Percentiles rank a stretch among this genome's conserved stretches.
phyloP scores from a whole-genome alignment of 2,329 filamentous ascomycete genomes.

The Ophiosphaerella herpotricha region DNA sequence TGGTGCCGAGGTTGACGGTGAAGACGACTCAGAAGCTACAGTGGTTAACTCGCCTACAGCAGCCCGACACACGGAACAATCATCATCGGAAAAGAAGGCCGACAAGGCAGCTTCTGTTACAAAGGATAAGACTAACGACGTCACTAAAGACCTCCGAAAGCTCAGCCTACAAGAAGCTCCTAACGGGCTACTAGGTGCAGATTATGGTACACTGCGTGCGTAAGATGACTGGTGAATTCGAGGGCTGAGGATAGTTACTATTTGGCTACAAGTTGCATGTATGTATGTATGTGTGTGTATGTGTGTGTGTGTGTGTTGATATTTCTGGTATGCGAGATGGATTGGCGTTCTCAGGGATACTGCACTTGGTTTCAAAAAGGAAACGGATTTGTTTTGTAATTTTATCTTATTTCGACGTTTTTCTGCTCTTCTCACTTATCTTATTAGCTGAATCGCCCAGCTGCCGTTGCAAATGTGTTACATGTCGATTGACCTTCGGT shows the following conservation, averaged over 20 bases:
- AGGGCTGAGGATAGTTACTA: neutral
- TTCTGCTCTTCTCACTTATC: too few relatives aligned
- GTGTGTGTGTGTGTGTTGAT: neutral
- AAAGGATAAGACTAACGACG: slow-evolving; percentile 22
- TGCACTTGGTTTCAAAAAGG: too few relatives aligned
- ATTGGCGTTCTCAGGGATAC: neutral
- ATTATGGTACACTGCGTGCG: slow-evolving; percentile 33
- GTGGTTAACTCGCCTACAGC: slow-evolving; percentile 27
- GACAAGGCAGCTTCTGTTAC: slow-evolving; percentile 4
- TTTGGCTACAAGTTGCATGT: slow-evolving; percentile 18
- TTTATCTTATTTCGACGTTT: too few relatives aligned
- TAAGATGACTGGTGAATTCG: neutral
- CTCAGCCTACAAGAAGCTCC: slow-evolving; percentile 35
- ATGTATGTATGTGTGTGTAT: neutral
- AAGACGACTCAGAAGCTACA: slow-evolving; percentile 21
- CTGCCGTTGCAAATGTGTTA: too few relatives aligned
- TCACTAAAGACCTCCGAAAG: slow-evolving; percentile 30
- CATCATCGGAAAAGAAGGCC: slow-evolving; percentile 2
- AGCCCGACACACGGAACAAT: slow-evolving; percentile 5
- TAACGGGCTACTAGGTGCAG: slow-evolving; percentile 33
- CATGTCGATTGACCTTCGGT: too few relatives aligned
- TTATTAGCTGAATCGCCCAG: too few relatives aligned
- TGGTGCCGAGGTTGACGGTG: slow-evolving; percentile 19
- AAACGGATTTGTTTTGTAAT: too few relatives aligned
- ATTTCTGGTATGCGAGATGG: neutral